Conservation (phyloP, 495 filamentous ascomycete species). For the Aspergillus baeticus region DNA sequence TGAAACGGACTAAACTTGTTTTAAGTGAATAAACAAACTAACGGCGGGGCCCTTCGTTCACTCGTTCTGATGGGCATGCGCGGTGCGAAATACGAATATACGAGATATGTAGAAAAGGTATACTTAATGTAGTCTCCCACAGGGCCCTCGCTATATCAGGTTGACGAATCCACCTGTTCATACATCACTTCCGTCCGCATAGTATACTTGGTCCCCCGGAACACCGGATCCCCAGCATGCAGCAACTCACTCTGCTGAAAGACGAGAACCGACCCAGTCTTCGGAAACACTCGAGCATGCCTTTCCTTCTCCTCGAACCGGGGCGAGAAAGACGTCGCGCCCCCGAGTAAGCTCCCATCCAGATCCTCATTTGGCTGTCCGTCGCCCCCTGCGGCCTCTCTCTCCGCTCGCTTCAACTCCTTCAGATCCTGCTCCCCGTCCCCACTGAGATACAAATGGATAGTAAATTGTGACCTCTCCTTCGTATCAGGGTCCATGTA, state of each 20-base stretch:
- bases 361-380: conserved; percentile 9
- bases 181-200: conserved; percentile 79
- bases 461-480: conserved; percentile 67
- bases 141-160: too few relatives aligned
- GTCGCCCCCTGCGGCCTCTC: conserved; percentile 12
- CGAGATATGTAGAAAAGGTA: too few relatives aligned
- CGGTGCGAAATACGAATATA: too few relatives aligned
- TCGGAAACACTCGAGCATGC: conserved; percentile 63
- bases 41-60: too few relatives aligned
- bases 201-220: conserved; percentile 67
- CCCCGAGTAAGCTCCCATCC: conserved; percentile 40
- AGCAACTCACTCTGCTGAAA: conserved; percentile 71
- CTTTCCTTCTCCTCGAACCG: conserved; percentile 42
- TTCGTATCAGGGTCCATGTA: conserved; percentile 59
- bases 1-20: too few relatives aligned
- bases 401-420: conserved; percentile 27
- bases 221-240: conserved; percentile 73
- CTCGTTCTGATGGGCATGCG: too few relatives aligned
- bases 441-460: conserved; percentile 83
- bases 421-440: conserved; percentile 44
- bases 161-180: conserved; percentile 1
- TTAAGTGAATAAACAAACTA: too few relatives aligned
- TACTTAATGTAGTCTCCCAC: too few relatives aligned
- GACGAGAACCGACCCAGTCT: conserved; percentile 66
- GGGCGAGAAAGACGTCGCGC: conserved; percentile 60